phyloP scores from a whole-genome alignment of 176 grass and related monocot genomes.

The Aegilops longissima region DNA sequence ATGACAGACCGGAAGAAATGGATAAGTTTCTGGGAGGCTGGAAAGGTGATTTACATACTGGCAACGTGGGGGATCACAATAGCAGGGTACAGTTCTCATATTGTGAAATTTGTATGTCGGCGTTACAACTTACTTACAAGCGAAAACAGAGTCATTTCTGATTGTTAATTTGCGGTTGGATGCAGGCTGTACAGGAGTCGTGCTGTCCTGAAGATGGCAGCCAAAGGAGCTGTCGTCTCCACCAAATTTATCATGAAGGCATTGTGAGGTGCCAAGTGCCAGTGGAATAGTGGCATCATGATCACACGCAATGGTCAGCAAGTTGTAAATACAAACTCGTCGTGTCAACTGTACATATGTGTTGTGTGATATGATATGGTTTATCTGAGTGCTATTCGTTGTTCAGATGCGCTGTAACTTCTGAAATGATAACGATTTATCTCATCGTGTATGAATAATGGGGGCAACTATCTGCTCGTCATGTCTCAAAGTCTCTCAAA shows the following conservation, averaged over 20 bases:
- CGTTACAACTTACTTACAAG: neutral
- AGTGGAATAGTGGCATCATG: neutral
- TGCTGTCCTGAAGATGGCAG: slow-evolving; percentile 57
- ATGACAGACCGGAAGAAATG: slow-evolving; percentile 66
- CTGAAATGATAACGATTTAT: neutral
- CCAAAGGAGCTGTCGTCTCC: slow-evolving; percentile 49
- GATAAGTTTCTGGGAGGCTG: slow-evolving; percentile 94
- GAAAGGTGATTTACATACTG: slow-evolving; percentile 78
- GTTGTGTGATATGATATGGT: neutral
- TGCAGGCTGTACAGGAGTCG: slow-evolving; percentile 66
- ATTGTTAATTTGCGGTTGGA: neutral
- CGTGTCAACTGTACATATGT: slow-evolving; percentile 35
- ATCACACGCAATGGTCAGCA: slow-evolving; percentile 13
- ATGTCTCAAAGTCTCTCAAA: neutral
- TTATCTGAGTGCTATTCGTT: neutral
- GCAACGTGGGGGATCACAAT: slow-evolving; percentile 87
- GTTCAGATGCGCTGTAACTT: neutral
- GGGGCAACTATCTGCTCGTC: neutral
- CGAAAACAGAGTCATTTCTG: neutral
- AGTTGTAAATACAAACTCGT: slow-evolving; percentile 44
- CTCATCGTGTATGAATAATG: neutral
- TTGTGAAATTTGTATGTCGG: neutral
- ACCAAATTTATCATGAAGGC: slow-evolving; percentile 68
- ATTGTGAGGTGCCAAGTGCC: slow-evolving; percentile 25
- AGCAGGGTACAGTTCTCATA: slow-evolving; percentile 56